Conservation (phyloP, 2,329 filamentous ascomycete genomes). For the Aspergillus candidus region DNA sequence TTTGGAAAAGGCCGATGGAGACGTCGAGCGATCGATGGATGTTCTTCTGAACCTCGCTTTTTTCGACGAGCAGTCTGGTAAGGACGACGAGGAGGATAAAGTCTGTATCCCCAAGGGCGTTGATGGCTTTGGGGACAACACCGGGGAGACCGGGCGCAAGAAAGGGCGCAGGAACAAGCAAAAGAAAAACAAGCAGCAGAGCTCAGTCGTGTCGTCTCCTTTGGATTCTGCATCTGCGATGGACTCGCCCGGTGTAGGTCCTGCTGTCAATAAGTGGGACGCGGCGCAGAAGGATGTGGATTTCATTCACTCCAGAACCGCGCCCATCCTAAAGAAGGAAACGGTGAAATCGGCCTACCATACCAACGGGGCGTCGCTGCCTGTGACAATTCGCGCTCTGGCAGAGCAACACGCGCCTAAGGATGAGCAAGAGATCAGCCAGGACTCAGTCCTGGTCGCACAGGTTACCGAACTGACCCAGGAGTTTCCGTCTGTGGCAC, state of each 20-base stretch:
- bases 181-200: conserved; percentile 31
- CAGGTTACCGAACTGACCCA: conserved; percentile 50
- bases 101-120: conserved; percentile 59
- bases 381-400: conserved; percentile 51
- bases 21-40: conserved; percentile 67
- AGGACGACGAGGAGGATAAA: conserved; percentile 41
- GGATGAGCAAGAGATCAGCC: conserved; percentile 28
- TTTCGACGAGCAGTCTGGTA: conserved; percentile 61
- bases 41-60: conserved; percentile 73
- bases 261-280: conserved; percentile 52
- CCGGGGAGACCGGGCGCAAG: conserved; percentile 37
- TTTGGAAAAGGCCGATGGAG: conserved; percentile 60
- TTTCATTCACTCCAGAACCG: conserved; percentile 51
- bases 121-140: conserved; percentile 68
- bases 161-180: conserved; percentile 40
- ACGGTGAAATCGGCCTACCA: conserved; percentile 55
- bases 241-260: conserved; percentile 10
- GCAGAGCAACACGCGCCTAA: conserved; percentile 44
- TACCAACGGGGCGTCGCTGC: conserved; percentile 50
- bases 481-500: conserved; percentile 50
- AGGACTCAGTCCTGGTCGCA: conserved; percentile 40
- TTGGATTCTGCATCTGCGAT: conserved; percentile 11
- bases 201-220: conserved; percentile 10
- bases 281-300: conserved; percentile 52
- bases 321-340: conserved; percentile 41